Percentiles rank a stretch among this genome's conserved stretches.
Evolutionary conservation across 148 eudicot genomes (phyloP).

Genomic region (Chenopodium berlandieri): DNA sequence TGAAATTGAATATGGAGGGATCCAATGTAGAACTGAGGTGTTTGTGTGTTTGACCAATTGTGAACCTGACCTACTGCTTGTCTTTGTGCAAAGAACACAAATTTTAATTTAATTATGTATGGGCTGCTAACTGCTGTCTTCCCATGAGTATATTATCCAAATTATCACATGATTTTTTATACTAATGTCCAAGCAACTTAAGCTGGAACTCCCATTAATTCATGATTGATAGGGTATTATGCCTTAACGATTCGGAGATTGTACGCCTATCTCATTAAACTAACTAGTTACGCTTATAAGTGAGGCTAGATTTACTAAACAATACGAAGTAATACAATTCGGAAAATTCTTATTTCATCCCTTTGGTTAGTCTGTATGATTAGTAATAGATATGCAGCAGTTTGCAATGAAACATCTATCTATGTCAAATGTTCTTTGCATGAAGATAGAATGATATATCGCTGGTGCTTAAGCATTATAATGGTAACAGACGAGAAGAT

Average conservation of each 20-base stretch:
- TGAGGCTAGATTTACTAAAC: too few species aligned
- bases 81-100: not conserved
- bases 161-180: slow-evolving; percentile 3
- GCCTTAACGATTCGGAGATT: not conserved
- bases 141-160: not conserved
- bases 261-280: not conserved
- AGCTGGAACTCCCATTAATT: not conserved
- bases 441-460: too few species aligned
- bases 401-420: too few species aligned
- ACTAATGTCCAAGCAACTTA: not conserved
- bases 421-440: too few species aligned
- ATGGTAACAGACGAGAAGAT: too few species aligned
- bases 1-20: slow-evolving; percentile 6
- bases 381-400: too few species aligned
- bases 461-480: too few species aligned
- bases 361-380: too few species aligned
- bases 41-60: not conserved
- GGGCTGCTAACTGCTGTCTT: not conserved
- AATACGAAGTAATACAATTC: too few species aligned
- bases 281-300: too few species aligned
- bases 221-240: not conserved
- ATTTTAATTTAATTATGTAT: not conserved
- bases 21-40: not conserved
- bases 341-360: too few species aligned
- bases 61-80: not conserved